Evolutionary conservation across 306 rosid genomes (phyloP).

Genomic region (Cicer pinnatifidum): DNA sequence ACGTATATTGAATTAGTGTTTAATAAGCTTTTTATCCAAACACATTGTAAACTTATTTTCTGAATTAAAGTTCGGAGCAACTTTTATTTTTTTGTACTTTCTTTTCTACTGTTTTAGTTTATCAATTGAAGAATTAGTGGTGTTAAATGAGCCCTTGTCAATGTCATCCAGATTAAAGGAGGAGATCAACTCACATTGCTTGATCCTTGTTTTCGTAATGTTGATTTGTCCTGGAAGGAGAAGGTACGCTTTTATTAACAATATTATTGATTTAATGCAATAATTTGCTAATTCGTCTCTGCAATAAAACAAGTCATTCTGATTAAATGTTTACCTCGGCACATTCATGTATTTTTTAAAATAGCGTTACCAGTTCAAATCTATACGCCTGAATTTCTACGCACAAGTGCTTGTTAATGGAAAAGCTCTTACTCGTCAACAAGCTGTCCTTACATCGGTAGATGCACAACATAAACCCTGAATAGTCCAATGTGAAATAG

Average conservation of each 20-base stretch:
- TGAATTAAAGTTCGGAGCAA: slow-evolving; percentile 20
- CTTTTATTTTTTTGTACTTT: neutral
- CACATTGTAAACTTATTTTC: neutral
- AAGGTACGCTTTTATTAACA: slow-evolving; percentile 56
- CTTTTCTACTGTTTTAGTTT: slow-evolving; percentile 29
- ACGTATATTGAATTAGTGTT: neutral
- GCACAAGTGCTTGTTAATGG: slow-evolving; percentile 91
- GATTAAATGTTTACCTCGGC: slow-evolving; percentile 30
- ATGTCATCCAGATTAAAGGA: slow-evolving; percentile 75
- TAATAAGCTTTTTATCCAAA: neutral
- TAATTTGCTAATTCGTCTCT: neutral
- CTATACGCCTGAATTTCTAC: slow-evolving; percentile 82
- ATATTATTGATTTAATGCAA: slow-evolving; percentile 34
- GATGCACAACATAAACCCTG: slow-evolving; percentile 82
- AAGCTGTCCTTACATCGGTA: slow-evolving; percentile 69
- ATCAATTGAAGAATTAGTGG: slow-evolving; percentile 35
- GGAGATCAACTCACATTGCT: slow-evolving; percentile 81
- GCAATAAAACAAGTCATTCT: slow-evolving; percentile 34
- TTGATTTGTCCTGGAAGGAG: slow-evolving; percentile 72
- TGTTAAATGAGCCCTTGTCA: slow-evolving; percentile 40
- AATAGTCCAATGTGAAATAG: slow-evolving; percentile 33
- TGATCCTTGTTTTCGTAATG: slow-evolving; percentile 65
- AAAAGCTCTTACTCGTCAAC: slow-evolving; percentile 66
- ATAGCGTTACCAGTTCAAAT: slow-evolving; percentile 80
- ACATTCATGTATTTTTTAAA: slow-evolving; percentile 26